Evolutionary conservation across 2,329 filamentous ascomycete species (phyloP).

Genomic region (Epichloe elymi): DNA sequence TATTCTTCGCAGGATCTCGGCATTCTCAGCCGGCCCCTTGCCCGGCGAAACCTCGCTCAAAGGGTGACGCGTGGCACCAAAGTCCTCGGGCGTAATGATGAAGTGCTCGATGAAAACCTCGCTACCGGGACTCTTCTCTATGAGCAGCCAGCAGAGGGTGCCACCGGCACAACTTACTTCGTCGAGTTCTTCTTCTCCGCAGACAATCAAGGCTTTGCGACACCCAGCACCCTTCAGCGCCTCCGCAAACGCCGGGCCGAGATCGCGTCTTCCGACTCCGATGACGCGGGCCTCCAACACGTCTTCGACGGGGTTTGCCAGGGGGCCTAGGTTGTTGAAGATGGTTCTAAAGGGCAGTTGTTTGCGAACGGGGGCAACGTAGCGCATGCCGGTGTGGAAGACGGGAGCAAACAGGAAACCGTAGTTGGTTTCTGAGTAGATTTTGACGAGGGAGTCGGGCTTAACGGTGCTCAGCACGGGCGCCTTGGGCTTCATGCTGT

Average conservation of each 20-base stretch:
- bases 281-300: constrained; percentile 79
- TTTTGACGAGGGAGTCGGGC: constrained; percentile 52
- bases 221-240: constrained; percentile 64
- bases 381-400: constrained; percentile 90
- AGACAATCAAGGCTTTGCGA: constrained; percentile 79
- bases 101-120: constrained; percentile 58
- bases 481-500: constrained; percentile 55
- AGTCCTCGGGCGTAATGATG: constrained; percentile 67
- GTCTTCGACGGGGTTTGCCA: constrained; percentile 81
- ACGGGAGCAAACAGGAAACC: constrained; percentile 91
- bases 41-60: constrained; percentile 70
- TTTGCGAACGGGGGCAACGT: constrained; percentile 72
- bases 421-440: constrained; percentile 79
- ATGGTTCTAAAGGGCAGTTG: constrained; percentile 91
- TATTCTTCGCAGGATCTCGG: constrained; percentile 66
- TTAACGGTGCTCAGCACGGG: constrained; percentile 64
- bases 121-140: constrained; percentile 28
- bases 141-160: constrained; percentile 79
- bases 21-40: constrained; percentile 78
- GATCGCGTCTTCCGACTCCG: constrained; percentile 78
- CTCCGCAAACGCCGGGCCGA: constrained; percentile 81
- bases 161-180: constrained; percentile 85
- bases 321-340: constrained; percentile 89
- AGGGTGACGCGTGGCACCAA: constrained; percentile 65
- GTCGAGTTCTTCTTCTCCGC: constrained; percentile 87